Base-by-base conservation (phyloP, 78 protist genomes). In the Dictyostelium capitatum region DNA sequence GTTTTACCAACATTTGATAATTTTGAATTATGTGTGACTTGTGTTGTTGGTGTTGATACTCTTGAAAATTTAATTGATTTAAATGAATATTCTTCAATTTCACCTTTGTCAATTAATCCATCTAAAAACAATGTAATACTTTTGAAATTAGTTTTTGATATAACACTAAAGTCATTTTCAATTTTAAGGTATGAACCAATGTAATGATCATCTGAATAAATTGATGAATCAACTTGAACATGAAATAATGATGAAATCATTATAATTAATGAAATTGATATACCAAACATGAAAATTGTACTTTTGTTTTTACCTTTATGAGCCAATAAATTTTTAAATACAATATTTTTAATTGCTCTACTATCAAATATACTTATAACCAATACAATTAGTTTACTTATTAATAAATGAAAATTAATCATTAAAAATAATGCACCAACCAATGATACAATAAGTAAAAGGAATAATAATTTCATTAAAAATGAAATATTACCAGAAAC, bases 281-380 rank as follows among this genome's bases (percentile, higher is more conserved):
- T 17, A 23, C 98, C 80, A 75, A 94, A 98, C 97, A 98, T 94
- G 56, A 97, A 5, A 12, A 98, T 81, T 17, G 99, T 98, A 96
- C 98, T 97, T 54, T 98, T 81, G 65, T 98, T 98, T 25, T 98
- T 70, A 17, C 3, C 6, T 19, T 98, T 79, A 79, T 98, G 99
- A 5, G 99, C 97, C 4, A 96, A 75, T 8, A 98, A 43, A 47
- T 98, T 98, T 89, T 97, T 98, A 43, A 50, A 25, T 2, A 98
- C 62, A 37, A 98, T n/a, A 6, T 30, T 7, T 15, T 46, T 64
- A 64, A 96, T 73, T 23, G 97, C 95, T 15, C 41, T 0, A 25
- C n/a, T 73, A 64, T 97, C 97, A 96, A 96, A 95, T 78, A 93
- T 91, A n/a, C 97, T 74, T 50, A 96, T 73, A 20, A 95, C 3